Evolutionary conservation across 768 basidiomycete genomes (phyloP), one percentile per base, ranked within the genome.

Genomic region (Crassisporium funariophilum): DNA sequence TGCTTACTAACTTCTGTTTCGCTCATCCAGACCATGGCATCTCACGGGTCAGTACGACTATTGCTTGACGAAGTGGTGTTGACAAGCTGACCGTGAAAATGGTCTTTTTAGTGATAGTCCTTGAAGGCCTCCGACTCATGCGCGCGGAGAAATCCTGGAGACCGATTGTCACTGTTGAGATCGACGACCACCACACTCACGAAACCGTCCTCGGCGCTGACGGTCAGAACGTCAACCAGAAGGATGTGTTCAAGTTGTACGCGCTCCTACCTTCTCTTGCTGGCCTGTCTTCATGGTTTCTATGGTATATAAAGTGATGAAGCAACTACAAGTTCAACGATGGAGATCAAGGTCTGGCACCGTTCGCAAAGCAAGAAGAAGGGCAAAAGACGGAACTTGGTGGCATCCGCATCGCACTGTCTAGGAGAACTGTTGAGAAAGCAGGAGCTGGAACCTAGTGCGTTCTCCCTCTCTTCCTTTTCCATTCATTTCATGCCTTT

Each of bases 211-310:
- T 89, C 2, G 87, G 86, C 0, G 69, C 69, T 15, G 85, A 89
- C 45, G 87, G 87, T 0, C 84, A 87, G 57, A 85, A 83, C 46
- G 77, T 83, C 1, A 88, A 88, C 55, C 65, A 81, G 38, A 84
- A 81, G 50, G 69, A 75, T 1, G 63, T 61, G 1, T 76, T 83
- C 46, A 53, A 59, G 20, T 68, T 86, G 86, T 87, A 58, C 44
- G 82, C 70, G n/a, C 1, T 35, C 21, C 2, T 17, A 11, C 17
- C 3, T 11, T 13, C 1, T n/a, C 15, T 13, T 21, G 16, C 21
- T 24, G 34, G 16, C 13, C 29, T n/a, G n/a, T 11, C 3, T 31
- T 29, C 13, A 7, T 29, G 42, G 17, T 53, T 16, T 27, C 7
- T 15, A 36, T 4, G 24, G 34, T 19, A 12, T 35, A 6, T 27